Conservation (phyloP, 2,329 filamentous ascomycete genomes). For the Aspergillus candidus region DNA sequence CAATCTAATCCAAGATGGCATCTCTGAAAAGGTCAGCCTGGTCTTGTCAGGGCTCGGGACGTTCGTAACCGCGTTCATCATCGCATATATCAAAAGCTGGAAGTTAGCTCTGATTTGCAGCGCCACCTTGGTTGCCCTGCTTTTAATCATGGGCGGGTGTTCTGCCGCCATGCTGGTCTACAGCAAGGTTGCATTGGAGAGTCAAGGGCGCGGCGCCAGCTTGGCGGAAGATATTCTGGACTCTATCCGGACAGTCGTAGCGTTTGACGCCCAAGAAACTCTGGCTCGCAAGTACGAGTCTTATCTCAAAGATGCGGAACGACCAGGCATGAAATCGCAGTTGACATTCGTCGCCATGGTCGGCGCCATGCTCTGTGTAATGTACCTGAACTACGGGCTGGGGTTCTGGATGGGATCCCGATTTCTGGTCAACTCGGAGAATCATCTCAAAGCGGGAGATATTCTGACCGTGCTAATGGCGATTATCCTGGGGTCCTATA, state of each 20-base stretch:
- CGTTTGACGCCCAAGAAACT: conserved; percentile 37
- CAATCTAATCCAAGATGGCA: conserved; percentile 83
- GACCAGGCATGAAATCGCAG: conserved; percentile 23
- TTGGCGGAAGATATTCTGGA: conserved; percentile 48
- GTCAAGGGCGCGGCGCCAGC: conserved; percentile 57
- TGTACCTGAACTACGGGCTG: conserved; percentile 29
- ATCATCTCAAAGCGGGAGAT: conserved; percentile 19
- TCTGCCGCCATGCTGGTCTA: conserved; percentile 69
- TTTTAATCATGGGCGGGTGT: conserved; percentile 64
- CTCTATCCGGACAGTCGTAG: conserved; percentile 46
- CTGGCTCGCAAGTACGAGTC: conserved; percentile 24
- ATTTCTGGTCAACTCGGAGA: conserved; percentile 16
- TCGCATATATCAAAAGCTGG: conserved; percentile 85
- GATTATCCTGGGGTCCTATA: conserved; percentile 33
- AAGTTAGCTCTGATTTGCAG: conserved; percentile 81
- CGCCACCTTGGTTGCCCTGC: conserved; percentile 69
- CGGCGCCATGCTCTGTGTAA: conserved; percentile 25
- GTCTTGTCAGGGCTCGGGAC: conserved; percentile 68
- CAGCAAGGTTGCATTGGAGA: conserved; percentile 66
- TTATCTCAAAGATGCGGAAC: conserved; percentile 19
- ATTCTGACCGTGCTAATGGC: conserved; percentile 26
- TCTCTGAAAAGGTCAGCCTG: conserved; percentile 79
- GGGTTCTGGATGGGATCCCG: conserved; percentile 32
- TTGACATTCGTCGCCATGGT: conserved; percentile 25
- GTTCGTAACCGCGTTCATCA: conserved; percentile 79